A percentile compares a stretch with the other conserved stretches of the same genome.
Conservation (phyloP, 306 rosid species). For the Purshia tridentata region DNA sequence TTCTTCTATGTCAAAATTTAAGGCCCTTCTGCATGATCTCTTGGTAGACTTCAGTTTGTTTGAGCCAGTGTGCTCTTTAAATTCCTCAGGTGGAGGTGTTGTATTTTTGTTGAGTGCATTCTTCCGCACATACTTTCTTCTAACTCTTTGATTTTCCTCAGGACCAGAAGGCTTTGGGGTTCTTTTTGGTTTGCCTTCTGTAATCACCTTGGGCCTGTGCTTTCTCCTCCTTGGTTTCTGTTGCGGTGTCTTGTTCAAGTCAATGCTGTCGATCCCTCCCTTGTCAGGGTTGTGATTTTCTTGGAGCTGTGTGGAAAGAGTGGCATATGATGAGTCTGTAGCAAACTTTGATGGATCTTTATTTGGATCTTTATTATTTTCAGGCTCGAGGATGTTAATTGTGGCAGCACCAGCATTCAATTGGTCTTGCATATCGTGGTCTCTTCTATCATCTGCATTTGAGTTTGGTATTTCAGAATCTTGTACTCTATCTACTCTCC, state of each 20-base stretch:
- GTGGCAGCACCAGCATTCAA: slow-evolving; percentile 24
- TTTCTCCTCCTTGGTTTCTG: slow-evolving; percentile 57
- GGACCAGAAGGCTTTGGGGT: slow-evolving; percentile 43
- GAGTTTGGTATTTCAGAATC: slow-evolving; percentile 25
- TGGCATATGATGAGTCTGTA: slow-evolving; percentile 31
- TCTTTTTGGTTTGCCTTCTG: slow-evolving; percentile 64
- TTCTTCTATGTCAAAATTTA: slow-evolving; percentile 46
- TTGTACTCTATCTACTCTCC: slow-evolving; percentile 32
- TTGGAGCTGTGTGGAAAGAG: slow-evolving; percentile 34
- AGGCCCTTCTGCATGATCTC: slow-evolving; percentile 50
- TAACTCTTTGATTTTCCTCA: slow-evolving; percentile 37
- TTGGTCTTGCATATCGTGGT: slow-evolving; percentile 28
- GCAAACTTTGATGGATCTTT: slow-evolving; percentile 33
- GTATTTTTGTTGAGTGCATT: slow-evolving; percentile 33
- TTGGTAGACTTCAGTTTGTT: slow-evolving; percentile 25
- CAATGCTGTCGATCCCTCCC: slow-evolving; percentile 29
- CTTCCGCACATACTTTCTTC: slow-evolving; percentile 50
- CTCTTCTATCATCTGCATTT: slow-evolving; percentile 21
- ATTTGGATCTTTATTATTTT: slow-evolving; percentile 33
- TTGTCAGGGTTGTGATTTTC: slow-evolving; percentile 38
- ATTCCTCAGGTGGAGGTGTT: slow-evolving; percentile 30
- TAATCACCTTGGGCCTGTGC: slow-evolving; percentile 84
- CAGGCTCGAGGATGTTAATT: slow-evolving; percentile 27
- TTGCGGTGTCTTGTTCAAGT: slow-evolving; percentile 45
- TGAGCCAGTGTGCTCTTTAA: slow-evolving; percentile 28